These are phyloP conservation scores for Ustilago xerochloae DNA, from an alignment of 1,284 basidiomycete species.

Conservation along the genomic window DNA sequence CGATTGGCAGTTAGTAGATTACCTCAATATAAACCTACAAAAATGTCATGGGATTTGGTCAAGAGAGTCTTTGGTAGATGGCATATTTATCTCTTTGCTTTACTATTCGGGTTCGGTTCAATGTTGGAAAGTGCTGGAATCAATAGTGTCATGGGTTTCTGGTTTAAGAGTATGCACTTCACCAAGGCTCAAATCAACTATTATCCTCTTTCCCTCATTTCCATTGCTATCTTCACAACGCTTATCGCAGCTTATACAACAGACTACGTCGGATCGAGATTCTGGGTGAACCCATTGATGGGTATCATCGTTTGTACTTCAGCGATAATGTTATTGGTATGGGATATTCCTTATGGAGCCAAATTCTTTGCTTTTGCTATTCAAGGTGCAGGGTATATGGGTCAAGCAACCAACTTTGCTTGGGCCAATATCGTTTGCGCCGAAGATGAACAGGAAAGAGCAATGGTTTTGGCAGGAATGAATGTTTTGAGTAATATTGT, in stretches of 20 bases:
- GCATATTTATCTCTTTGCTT: conserved; percentile 70
- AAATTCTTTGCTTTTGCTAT: conserved; percentile 61
- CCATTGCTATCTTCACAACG: conserved; percentile 49
- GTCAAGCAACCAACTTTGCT: conserved; percentile 65
- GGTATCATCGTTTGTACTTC: conserved; percentile 31
- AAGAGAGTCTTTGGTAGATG: conserved; percentile 75
- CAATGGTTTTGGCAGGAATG: conserved; percentile 55
- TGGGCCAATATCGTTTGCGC: conserved; percentile 63
- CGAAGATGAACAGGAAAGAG: conserved; percentile 61
- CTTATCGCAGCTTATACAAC: conserved; percentile 39
- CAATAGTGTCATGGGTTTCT: conserved; percentile 81
- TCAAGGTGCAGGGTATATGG: conserved; percentile 57
- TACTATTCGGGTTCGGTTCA: conserved; percentile 73
- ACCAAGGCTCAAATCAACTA: conserved; percentile 43
- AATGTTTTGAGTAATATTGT: conserved; percentile 51
- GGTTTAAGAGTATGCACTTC: conserved; percentile 73
- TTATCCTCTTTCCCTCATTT: conserved; percentile 45
- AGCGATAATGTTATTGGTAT: conserved; percentile 47
- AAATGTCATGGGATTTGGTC: conserved; percentile 66
- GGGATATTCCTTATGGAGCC: conserved; percentile 52
- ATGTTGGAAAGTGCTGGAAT: conserved; percentile 79
- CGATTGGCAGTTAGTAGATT: conserved; percentile 30
- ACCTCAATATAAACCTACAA: conserved; percentile 71
- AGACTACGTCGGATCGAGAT: conserved; percentile 35
- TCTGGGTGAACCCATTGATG: conserved; percentile 51